Base-by-base conservation (phyloP, 345 rosid species). In the Bruguiera gymnorhiza region DNA sequence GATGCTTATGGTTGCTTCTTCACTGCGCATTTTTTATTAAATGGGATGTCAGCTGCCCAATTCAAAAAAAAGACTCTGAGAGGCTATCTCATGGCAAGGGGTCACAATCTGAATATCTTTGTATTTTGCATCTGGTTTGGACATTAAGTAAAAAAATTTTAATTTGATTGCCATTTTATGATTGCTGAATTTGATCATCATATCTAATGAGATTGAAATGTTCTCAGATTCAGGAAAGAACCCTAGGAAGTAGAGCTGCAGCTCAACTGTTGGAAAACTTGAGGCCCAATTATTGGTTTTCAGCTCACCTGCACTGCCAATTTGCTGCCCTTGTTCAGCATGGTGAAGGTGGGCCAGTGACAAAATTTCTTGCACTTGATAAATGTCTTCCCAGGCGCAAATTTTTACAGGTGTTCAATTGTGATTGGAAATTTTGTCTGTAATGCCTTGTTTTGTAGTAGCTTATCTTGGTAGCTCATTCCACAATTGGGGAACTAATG, bases 231-330 rank as follows among this genome's bases (percentile, higher is more conserved):
- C 73, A 71, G 75, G 73, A 75, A 51, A 82, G 83, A 80, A 85
- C 83, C 62, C 96, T 92, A 66, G 99, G 97, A 83, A 90, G 89
- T 80, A 87, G 86, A 81, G 88, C 97, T 75, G 93, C 97, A 46
- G 90, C 98, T 67, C 84, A 83, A 61, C 86, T 95, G 79, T 81
- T 95, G 29, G 86, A 87, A 76, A 87, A 90, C 71, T 75, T 92
- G 63, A 95, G 83, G 75, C 97, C 97, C 18, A 67, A 70, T 58
- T 88, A 86, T 79, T 95, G 98, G 99, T 95, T 95, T 81, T 88
- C 99, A 16, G 97, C 96, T 81, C 97, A 95, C 73, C 81, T 95
- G 48, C 97, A 90, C 80, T 95, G 97, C 80, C 86, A 92, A 78
- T 92, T 95, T 75, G 76, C 92, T 63, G 97, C 97, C 76, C 77